Conservation (phyloP, 2,329 filamentous ascomycete genomes). For the Beauveria asiatica region DNA sequence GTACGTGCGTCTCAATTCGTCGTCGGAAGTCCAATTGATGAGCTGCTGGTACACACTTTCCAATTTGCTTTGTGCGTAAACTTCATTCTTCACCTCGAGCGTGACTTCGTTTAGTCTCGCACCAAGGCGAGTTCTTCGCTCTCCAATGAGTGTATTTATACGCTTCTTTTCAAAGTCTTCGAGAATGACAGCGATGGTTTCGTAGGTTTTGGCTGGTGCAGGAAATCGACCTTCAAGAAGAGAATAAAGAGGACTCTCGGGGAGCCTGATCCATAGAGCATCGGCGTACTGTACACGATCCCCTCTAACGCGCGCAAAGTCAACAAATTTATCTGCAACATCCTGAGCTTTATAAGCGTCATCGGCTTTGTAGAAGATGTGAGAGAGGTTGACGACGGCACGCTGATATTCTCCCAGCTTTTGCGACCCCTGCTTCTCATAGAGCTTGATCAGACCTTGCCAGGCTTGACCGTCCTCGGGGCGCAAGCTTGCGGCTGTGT, state of each 20-base stretch:
- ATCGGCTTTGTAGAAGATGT: constrained; percentile 61
- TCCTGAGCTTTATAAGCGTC: constrained; percentile 56
- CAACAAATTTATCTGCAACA: constrained; percentile 71
- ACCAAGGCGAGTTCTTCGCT: constrained; percentile 79
- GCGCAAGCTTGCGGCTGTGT: constrained; percentile 61
- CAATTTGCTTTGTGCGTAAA: constrained; percentile 67
- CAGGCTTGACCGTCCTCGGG: constrained; percentile 74
- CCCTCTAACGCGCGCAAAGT: constrained; percentile 64
- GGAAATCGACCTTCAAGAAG: constrained; percentile 77
- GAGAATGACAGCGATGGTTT: constrained; percentile 70
- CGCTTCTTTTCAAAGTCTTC: constrained; percentile 81
- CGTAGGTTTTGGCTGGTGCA: constrained; percentile 72
- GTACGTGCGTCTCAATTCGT: constrained; percentile 72
- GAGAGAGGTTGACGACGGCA: constrained; percentile 64
- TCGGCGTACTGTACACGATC: constrained; percentile 65
- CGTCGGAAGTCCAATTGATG: constrained; percentile 84
- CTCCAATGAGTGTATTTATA: constrained; percentile 83
- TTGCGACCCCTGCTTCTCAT: constrained; percentile 63
- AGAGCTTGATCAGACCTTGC: constrained; percentile 82
- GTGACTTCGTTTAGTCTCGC: constrained; percentile 79
- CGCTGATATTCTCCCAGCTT: constrained; percentile 67
- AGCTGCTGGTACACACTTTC: constrained; percentile 72
- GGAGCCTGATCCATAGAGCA: constrained; percentile 68
- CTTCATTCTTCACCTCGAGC: constrained; percentile 76
- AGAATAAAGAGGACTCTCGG: constrained; percentile 70